Evolutionary conservation across 2,329 filamentous ascomycete species (phyloP).

Genomic region (Trichoderma brevicompactum): DNA sequence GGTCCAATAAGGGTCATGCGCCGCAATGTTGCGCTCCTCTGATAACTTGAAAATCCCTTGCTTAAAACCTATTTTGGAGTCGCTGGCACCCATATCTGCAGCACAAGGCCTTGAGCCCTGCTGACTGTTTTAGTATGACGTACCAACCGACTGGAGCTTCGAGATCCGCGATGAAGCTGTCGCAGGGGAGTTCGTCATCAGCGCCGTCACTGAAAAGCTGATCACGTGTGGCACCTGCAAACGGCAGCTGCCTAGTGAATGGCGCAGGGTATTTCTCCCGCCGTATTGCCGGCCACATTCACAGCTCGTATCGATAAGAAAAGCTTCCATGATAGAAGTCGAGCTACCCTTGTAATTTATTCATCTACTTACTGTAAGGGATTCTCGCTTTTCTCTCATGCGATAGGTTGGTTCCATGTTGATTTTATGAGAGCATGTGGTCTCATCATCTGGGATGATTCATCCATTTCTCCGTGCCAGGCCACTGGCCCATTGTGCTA

Average conservation of each 20-base stretch:
- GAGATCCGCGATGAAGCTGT: constrained; percentile 27
- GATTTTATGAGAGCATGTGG: not conserved
- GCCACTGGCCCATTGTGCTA: constrained; percentile 6
- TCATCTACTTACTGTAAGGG: not conserved
- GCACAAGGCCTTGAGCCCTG: constrained; percentile 35
- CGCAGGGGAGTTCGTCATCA: constrained; percentile 27
- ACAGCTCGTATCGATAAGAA: constrained; percentile 26
- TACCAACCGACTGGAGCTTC: constrained; percentile 24
- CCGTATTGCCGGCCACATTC: constrained; percentile 8
- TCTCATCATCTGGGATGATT: constrained; percentile 37
- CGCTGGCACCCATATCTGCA: constrained; percentile 85
- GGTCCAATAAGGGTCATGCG: constrained; percentile 91
- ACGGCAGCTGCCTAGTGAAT: not conserved
- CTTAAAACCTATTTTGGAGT: constrained; percentile 98
- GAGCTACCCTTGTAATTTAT: not conserved
- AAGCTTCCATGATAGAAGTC: constrained; percentile 18
- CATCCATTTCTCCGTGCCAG: constrained; percentile 31
- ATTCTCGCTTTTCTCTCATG: not conserved
- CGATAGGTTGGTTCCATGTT: not conserved
- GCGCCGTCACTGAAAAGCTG: constrained; percentile 9
- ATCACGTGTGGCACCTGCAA: constrained; percentile 24
- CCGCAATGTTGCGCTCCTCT: constrained; percentile 85
- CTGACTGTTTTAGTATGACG: constrained; percentile 26
- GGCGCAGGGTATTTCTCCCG: not conserved
- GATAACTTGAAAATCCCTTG: constrained; percentile 96